These are phyloP conservation scores for Acacia crassicarpa DNA, from an alignment of 306 rosid genomes.

Conservation along the genomic window DNA sequence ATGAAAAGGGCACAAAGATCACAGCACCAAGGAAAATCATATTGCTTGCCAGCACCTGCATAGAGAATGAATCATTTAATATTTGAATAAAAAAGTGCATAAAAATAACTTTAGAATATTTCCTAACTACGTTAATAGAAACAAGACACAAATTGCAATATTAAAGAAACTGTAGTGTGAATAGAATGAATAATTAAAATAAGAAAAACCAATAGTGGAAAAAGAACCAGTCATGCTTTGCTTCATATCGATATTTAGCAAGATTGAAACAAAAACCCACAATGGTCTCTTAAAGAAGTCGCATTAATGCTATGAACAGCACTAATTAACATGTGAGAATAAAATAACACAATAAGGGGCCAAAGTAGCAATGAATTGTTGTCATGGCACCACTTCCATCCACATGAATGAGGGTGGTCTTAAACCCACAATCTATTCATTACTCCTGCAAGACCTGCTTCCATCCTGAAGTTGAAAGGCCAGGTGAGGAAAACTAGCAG, in stretches of 20 bases:
- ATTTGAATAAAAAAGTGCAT: background rate
- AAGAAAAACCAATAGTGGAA: background rate
- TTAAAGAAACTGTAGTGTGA: background rate
- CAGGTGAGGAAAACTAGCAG: conserved; percentile 15
- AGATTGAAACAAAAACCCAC: conserved; percentile 3
- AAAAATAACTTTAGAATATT: conserved; percentile 7
- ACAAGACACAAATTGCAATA: conserved; percentile 17
- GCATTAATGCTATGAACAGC: background rate
- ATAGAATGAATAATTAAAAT: conserved; percentile 1
- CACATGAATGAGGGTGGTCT: conserved; percentile 7
- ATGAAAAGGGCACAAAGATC: conserved; percentile 87
- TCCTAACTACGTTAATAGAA: conserved; percentile 2
- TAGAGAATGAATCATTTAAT: conserved; percentile 23
- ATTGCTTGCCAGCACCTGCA: conserved; percentile 97
- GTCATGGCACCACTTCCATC: conserved; percentile 14
- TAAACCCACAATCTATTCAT: conserved; percentile 5
- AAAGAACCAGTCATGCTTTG: background rate
- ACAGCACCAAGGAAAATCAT: conserved; percentile 99
- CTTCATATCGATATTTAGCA: conserved; percentile 10
- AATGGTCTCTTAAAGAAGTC: background rate
- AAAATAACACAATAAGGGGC: background rate
- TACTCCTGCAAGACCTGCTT: background rate
- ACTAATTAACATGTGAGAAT: background rate
- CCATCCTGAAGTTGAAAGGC: background rate
- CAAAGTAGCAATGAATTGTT: background rate